phyloP scores from a whole-genome alignment of 2,329 filamentous ascomycete genomes.

The Bipolaris sorokiniana region DNA sequence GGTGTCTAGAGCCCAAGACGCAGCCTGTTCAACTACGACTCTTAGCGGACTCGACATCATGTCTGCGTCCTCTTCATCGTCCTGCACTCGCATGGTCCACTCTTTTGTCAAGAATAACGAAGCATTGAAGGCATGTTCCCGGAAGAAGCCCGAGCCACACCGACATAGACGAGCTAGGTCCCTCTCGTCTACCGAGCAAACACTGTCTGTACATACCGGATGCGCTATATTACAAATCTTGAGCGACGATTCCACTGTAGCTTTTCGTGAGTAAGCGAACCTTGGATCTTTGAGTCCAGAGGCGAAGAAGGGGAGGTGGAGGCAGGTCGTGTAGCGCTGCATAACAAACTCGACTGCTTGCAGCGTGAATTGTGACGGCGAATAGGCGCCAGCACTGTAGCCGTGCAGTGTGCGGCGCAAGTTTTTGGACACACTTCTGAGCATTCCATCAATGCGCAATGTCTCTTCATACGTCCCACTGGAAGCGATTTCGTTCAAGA shows the following conservation, averaged over 20 bases:
- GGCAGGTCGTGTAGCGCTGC: constrained; percentile 34
- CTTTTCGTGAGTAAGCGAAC: constrained; percentile 38
- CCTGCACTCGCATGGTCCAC: constrained; percentile 30
- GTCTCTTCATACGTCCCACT: constrained; percentile 37
- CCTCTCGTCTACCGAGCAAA: not conserved
- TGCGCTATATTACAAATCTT: constrained; percentile 33
- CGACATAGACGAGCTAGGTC: constrained; percentile 31
- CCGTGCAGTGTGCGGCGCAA: constrained; percentile 26
- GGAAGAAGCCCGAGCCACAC: constrained; percentile 35
- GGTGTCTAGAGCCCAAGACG: constrained; percentile 25
- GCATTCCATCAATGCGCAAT: constrained; percentile 30
- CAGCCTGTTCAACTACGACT: constrained; percentile 27
- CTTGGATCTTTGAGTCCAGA: constrained; percentile 26
- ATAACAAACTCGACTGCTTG: constrained; percentile 35
- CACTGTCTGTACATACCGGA: not conserved
- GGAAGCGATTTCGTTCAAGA: constrained; percentile 36
- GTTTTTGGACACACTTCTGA: constrained; percentile 29
- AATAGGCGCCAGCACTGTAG: not conserved
- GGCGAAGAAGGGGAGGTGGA: constrained; percentile 37
- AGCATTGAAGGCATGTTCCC: constrained; percentile 31
- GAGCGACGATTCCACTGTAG: constrained; percentile 34
- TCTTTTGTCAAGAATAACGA: constrained; percentile 30
- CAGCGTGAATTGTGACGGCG: constrained; percentile 21
- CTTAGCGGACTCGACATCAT: constrained; percentile 26
- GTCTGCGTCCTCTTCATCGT: constrained; percentile 31